phyloP scores from a whole-genome alignment of 1,284 basidiomycete genomes.

The Stereum hirsutum region DNA sequence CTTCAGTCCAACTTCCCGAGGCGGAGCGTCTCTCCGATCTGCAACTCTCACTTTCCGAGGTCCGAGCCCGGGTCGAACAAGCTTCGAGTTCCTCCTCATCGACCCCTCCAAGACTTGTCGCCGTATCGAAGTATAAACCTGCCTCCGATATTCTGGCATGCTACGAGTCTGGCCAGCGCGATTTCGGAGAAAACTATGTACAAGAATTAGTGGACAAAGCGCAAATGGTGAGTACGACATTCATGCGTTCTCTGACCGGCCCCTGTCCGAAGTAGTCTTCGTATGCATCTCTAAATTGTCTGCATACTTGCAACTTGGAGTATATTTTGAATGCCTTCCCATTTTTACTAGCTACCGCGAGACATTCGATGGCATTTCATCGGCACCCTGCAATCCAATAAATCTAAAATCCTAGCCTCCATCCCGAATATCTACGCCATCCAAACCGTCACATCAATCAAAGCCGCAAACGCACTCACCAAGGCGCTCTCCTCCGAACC shows the following conservation, averaged over 20 bases:
- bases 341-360: slow-evolving; percentile 53
- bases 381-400: slow-evolving; percentile 91
- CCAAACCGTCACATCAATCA: slow-evolving; percentile 86
- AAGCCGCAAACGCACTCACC: slow-evolving; percentile 80
- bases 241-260: neutral
- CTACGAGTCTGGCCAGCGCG: slow-evolving; percentile 72
- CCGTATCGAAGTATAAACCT: slow-evolving; percentile 94
- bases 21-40: slow-evolving; percentile 39
- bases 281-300: slow-evolving; percentile 1
- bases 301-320: neutral
- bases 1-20: no score
- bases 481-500: slow-evolving; percentile 56
- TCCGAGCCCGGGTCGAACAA: slow-evolving; percentile 35
- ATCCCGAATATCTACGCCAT: slow-evolving; percentile 86
- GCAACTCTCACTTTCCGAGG: slow-evolving; percentile 37
- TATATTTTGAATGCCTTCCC: no score
- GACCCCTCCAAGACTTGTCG: slow-evolving; percentile 48
- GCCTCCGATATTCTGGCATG: slow-evolving; percentile 80
- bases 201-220: slow-evolving; percentile 94
- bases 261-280: no score
- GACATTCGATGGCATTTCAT: slow-evolving; percentile 98
- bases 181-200: slow-evolving; percentile 98
- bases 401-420: slow-evolving; percentile 81
- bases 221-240: slow-evolving; percentile 43
- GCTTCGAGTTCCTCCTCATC: slow-evolving; percentile 21